Evolutionary conservation across 2,329 filamentous ascomycete species (phyloP), one percentile per base, ranked within the genome.

Genomic region (Colletotrichum salicis): DNA sequence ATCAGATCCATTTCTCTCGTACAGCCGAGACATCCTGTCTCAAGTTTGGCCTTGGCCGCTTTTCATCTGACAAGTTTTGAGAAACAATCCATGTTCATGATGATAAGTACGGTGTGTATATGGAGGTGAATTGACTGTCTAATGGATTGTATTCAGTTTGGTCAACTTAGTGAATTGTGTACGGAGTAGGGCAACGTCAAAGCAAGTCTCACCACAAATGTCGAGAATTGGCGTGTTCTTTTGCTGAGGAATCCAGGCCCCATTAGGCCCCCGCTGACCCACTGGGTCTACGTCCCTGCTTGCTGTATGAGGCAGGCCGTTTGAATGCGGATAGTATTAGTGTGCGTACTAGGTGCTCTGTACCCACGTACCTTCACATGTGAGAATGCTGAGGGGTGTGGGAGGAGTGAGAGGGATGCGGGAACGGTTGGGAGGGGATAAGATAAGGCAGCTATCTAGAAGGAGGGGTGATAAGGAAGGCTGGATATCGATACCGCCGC

Each of bases 301-400:
- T 70, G 45, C 62, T 60, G n/a, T 24, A 60, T 70, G 37, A 55
- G 62, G 54, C 62, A 70, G 67, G 67, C 62, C 62, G 55, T 48
- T 70, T 48, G 55, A 5, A 13, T 13, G 12, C 8, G 35, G 10
- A 15, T 37, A 1, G 11, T 37, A 15, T 12, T 37, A 37, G 11
- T 13, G 35, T 37, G 35, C 41, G 41, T 35, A 35, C 33, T 35
- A 35, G 8, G 8, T 15, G 19, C 41, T 48, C 15, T 19, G 41
- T 48, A 19, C 19, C 41, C 19, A 48, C 41, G 41, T n/a, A 51
- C 48, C 51, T 41, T 55, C n/a, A 64, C 61, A 64, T 64, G 61
- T 64, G 61, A 55, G 33, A 64, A 41, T 64, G 19, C 61, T 64
- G 31, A 41, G 11, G 35, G 7, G 24, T 29, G 37, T 41, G 37